Evolutionary conservation across 169 alveolate species (phyloP), one percentile per base, ranked within the genome.

Genomic region (Eimeria acervulina): DNA sequence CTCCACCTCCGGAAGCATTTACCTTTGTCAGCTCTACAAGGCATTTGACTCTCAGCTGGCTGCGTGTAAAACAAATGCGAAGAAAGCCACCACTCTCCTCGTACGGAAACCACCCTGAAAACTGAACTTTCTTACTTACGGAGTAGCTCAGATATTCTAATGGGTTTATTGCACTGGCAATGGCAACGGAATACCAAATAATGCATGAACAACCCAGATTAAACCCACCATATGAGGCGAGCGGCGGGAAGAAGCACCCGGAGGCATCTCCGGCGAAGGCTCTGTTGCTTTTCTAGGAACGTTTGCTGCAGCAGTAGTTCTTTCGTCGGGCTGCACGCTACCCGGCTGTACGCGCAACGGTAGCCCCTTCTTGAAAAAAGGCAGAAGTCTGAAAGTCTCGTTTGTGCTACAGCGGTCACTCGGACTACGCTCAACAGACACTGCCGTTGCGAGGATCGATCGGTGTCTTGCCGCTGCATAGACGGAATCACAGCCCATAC

Each of bases 361-460:
- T 12, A 42, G 23, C 66, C 88, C 88, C n/a, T 44, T 42, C 42
- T 47, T 78, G 42, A 26, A 78, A 40, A 51, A 66, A 31, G 63
- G 40, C 7, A 47, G 44, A n/a, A 78, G n/a, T 10, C 28, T 44
- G 66, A 40, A 40, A 44, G n/a, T 33, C 26, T 83, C 76, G 0
- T 59, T 42, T 51, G 90, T 28, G 72, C 31, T 52, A 47, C 52
- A 28, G 36, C 72, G 13, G 70, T 47, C 76, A 31, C 51, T 52
- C 36, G 68, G 91, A n/a, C 91, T 51, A 38, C 52, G 91, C 36
- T 47, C 91, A 52, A 59, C 91, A 52, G 91, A 83, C 1, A 52
- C 76, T 47, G 91, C 38, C 52, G 72, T 36, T 19, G 51, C 23
- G 52, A 83, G 52, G 44, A 28, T 52, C 51, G 55, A 52, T 76